These are phyloP conservation scores for Daldinia eschscholtzii DNA, from an alignment of 2,329 filamentous ascomycete genomes.

Conservation along the genomic window DNA sequence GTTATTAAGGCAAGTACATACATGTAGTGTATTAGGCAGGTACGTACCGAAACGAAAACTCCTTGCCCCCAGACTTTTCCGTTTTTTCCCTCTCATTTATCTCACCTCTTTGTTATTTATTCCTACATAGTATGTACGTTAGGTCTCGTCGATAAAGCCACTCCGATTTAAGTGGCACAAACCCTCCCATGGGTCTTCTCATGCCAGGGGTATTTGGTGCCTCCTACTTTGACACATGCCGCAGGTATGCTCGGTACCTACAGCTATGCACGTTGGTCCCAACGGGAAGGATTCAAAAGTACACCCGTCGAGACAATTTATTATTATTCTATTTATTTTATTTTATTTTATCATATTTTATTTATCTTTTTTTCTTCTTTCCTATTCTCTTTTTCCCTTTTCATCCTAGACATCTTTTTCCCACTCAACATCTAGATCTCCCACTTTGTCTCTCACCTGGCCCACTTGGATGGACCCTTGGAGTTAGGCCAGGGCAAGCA, in stretches of 20 bases:
- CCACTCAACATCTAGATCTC: slow-evolving; percentile 31
- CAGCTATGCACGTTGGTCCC: slow-evolving; percentile 30
- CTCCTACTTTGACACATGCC: slow-evolving; percentile 33
- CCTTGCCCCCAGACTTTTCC: slow-evolving; percentile 29
- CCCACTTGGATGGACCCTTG: slow-evolving; percentile 37
- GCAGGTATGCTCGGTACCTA: slow-evolving; percentile 37
- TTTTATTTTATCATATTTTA: slow-evolving; percentile 8
- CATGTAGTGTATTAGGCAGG: not conserved
- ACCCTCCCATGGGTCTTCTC: slow-evolving; percentile 7
- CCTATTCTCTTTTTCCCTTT: slow-evolving; percentile 19
- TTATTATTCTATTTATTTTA: slow-evolving; percentile 19
- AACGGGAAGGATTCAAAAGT: slow-evolving; percentile 38
- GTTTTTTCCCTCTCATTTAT: slow-evolving; percentile 12
- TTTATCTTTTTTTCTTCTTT: slow-evolving; percentile 7
- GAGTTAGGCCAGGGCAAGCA: slow-evolving; percentile 35
- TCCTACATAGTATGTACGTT: not conserved
- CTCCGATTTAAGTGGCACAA: slow-evolving; percentile 23
- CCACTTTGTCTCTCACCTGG: slow-evolving; percentile 27
- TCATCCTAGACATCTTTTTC: slow-evolving; percentile 15
- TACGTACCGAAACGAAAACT: slow-evolving; percentile 20
- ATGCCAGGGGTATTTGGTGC: slow-evolving; percentile 36
- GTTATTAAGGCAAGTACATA: not conserved
- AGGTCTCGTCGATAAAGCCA: slow-evolving; percentile 32
- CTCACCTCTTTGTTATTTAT: slow-evolving; percentile 13
- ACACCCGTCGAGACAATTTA: slow-evolving; percentile 16